Evolutionary conservation across 495 filamentous ascomycete species (phyloP), one percentile per base, ranked within the genome.

Genomic region (Annulohypoxylon stygium): DNA sequence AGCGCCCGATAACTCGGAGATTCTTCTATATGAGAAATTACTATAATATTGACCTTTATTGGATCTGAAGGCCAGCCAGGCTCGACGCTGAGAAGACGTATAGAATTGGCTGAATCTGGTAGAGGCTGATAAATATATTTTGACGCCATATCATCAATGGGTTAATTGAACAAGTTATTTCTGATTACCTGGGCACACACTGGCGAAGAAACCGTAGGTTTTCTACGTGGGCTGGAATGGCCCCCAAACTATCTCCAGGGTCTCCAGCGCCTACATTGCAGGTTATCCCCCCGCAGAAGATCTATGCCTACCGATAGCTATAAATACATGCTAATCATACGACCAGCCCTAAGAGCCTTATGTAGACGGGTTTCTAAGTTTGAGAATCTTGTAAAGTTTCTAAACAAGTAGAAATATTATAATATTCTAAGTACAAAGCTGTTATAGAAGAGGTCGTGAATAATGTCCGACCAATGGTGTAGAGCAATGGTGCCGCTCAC

Each of bases 11-110:
- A 61, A 34, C 23, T 20, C 16, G 59, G 59, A 3, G 59, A 30
- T 34, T 34, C 14, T 12, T 61, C 33, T 20, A 45, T 9, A n/a
- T 61, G 18, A 47, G 59, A 41, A 30, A 61, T 14, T 14, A n/a
- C 8, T 45, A 9, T 30, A 3, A 48, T 47, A 7, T 34, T 48
- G 23, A 61, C 8, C 8, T 26, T 20, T 8, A 61, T 61, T 34
- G 23, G 39, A 16, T 61, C 59, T 3, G 59, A 45, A 47, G 59
- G 59, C 59, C 59, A 61, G 10, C 59, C 59, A 8, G 59, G 59
- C 14, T 61, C 41, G 18, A 61, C 34, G 11, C 23, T 47, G 33
- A 61, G 59, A 11, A 61, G 25, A 12, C 59, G 59, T 61, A 61
- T 61, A 23, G 59, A 61, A 26, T 61, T 61, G 4, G 59, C 18